These are phyloP conservation scores for Erythrophleum ivorense DNA, from an alignment of 331 rosid genomes.

Conservation along the genomic window DNA sequence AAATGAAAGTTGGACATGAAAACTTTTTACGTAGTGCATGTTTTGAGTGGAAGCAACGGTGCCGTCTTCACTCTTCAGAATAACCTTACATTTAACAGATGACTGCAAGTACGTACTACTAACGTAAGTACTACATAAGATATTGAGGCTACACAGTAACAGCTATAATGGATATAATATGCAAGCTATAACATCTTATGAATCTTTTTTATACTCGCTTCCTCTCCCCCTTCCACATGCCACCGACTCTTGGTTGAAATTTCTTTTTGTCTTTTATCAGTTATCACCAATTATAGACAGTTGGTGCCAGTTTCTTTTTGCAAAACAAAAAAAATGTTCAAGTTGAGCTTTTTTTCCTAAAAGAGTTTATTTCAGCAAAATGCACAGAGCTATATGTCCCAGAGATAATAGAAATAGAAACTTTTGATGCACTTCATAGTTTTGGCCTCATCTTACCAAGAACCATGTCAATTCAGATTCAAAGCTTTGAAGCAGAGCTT, in stretches of 20 bases:
- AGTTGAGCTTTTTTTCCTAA: background rate
- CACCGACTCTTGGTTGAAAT: background rate
- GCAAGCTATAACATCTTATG: constrained; percentile 18
- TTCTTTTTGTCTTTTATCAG: constrained; percentile 1
- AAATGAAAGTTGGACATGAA: background rate
- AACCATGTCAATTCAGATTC: constrained; percentile 57
- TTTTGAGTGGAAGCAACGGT: background rate
- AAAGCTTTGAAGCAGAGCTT: constrained; percentile 91
- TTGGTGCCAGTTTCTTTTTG: background rate
- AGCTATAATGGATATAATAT: constrained; percentile 7
- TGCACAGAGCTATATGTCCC: background rate
- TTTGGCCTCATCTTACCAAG: constrained; percentile 34
- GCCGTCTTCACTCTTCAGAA: background rate
- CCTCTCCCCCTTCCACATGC: background rate
- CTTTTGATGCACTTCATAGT: background rate
- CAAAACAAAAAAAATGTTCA: constrained; percentile 6
- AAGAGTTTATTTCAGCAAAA: constrained; percentile 9
- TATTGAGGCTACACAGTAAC: background rate
- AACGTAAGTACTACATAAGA: background rate
- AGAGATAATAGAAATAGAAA: background rate
- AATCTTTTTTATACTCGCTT: constrained; percentile 6
- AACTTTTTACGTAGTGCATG: background rate
- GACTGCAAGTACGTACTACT: background rate
- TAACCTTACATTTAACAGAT: background rate
- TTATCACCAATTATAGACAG: background rate